phyloP scores from a whole-genome alignment of 169 alveolate species.

The Neospora caninum region DNA sequence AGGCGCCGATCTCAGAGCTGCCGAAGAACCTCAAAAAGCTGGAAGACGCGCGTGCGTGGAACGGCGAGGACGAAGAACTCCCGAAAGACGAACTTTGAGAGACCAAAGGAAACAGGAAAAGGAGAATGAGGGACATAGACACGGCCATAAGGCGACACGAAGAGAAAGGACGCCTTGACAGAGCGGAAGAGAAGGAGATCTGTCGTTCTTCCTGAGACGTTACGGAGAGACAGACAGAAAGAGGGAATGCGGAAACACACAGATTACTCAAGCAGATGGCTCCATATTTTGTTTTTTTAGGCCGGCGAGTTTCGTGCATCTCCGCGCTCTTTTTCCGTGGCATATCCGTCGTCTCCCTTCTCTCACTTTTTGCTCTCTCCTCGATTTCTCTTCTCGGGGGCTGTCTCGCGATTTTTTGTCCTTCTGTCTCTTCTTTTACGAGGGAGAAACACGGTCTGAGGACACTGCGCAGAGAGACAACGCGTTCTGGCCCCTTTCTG shows the following conservation, averaged over 20 bases:
- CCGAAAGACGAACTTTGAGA: background rate
- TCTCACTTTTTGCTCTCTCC: too few relatives aligned
- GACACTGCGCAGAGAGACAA: background rate
- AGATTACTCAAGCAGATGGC: too few relatives aligned
- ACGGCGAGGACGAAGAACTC: background rate
- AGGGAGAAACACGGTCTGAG: background rate
- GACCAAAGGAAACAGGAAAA: background rate
- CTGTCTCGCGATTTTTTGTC: too few relatives aligned
- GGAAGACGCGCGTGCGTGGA: slow-evolving; percentile 9
- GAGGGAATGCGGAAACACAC: too few relatives aligned
- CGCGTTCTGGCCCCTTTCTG: background rate
- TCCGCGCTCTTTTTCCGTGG: too few relatives aligned
- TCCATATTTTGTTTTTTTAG: too few relatives aligned
- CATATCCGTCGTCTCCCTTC: too few relatives aligned
- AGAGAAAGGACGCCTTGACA: background rate
- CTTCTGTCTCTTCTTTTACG: background rate
- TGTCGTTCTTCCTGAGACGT: too few relatives aligned
- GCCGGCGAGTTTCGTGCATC: too few relatives aligned
- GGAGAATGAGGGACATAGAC: background rate
- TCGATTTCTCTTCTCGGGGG: too few relatives aligned
- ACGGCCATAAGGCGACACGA: background rate
- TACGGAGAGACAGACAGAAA: too few relatives aligned
- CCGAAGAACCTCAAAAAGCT: slow-evolving; percentile 41
- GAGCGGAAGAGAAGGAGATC: too few relatives aligned
- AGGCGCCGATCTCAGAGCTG: slow-evolving; percentile 50